Base-by-base conservation (phyloP, 495 filamentous ascomycete genomes). In the Elasticomyces elasticus region DNA sequence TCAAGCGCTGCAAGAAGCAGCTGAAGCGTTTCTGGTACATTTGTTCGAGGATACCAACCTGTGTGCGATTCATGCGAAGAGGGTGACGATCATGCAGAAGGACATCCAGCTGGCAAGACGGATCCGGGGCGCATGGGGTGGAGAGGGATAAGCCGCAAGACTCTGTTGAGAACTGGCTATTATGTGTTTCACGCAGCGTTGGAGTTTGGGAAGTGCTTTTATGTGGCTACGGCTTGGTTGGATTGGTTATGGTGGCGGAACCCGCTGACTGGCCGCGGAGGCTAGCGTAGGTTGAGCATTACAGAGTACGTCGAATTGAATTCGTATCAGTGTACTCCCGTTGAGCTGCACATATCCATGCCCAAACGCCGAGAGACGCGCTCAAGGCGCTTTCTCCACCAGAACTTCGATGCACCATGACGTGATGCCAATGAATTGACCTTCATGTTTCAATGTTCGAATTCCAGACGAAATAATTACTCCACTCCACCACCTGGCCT, bases 21-120 rank as follows among this genome's bases (percentile, higher is more conserved):
- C 87, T 1, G 91, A 97, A 64, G 91, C 91, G 0, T 97, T 91
- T 68, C 75, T 97, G 17, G 86, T 96, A 15, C 88, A 94, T 70
- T 69, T 97, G 0, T 97, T 97, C 69, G 89, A 95, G 67, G 91
- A 97, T 66, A 86, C 89, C 20, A 95, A 96, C 71, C 77, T 97
- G 25, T 92, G 91, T 70, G 91, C 91, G 17, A 85, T 97, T 26
- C 91, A 97, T 66, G 91, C 91, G 38, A 96, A 95, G 73, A 76
- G 91, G 26, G 90, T 97, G 6, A 97, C 91, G 1, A 94, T 97
- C 60, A 95, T 95, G 89, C 89, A 95, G 66, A 94, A 92, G 68
- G 89, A 95, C 69, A 90, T 95, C 41, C 89, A 94, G 66, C 75
- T 95, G 45, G 89, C 89, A 31, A 75, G 89, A 59, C 73, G 89